Evolutionary conservation across 208 protist genomes (phyloP).

Genomic region (Wallacemonas sp.): DNA sequence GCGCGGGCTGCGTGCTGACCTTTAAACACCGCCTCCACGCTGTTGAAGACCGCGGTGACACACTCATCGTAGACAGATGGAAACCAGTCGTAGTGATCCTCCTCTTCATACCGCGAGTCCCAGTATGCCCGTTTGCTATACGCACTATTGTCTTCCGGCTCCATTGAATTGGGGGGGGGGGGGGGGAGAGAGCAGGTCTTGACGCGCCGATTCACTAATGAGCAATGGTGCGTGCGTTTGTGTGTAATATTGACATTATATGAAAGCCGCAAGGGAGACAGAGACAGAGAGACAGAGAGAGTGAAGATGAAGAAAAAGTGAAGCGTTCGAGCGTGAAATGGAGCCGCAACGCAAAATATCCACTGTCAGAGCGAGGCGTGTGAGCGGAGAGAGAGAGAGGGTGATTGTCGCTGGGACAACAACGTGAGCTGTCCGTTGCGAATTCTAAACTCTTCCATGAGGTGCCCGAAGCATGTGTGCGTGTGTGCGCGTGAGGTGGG

Average conservation of each 20-base stretch:
- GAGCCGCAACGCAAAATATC: too few species aligned
- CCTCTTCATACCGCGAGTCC: slow-evolving; percentile 60
- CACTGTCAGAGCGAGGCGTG: too few species aligned
- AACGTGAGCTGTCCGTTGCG: too few species aligned
- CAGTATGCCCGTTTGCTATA: slow-evolving; percentile 81
- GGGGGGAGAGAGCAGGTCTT: background rate
- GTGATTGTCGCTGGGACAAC: too few species aligned
- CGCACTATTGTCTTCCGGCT: slow-evolving; percentile 51
- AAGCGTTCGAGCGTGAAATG: too few species aligned
- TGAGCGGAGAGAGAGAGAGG: too few species aligned
- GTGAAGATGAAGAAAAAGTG: slow-evolving; percentile 9
- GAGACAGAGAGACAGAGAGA: slow-evolving; percentile 10
- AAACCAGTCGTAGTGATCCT: slow-evolving; percentile 88
- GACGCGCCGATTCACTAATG: too few species aligned
- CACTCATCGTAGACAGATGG: slow-evolving; percentile 57
- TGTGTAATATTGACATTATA: background rate
- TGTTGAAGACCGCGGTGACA: slow-evolving; percentile 46
- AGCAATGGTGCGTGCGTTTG: too few species aligned
- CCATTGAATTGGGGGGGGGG: slow-evolving; percentile 23
- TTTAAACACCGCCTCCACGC: slow-evolving; percentile 40
- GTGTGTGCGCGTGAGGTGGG: too few species aligned
- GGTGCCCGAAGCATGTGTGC: too few species aligned
- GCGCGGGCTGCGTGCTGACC: background rate
- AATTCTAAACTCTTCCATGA: too few species aligned
- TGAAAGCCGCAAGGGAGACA: background rate